These are phyloP conservation scores for Lyophyllum atratum DNA, from an alignment of 768 basidiomycete species.

Conservation along the genomic window DNA sequence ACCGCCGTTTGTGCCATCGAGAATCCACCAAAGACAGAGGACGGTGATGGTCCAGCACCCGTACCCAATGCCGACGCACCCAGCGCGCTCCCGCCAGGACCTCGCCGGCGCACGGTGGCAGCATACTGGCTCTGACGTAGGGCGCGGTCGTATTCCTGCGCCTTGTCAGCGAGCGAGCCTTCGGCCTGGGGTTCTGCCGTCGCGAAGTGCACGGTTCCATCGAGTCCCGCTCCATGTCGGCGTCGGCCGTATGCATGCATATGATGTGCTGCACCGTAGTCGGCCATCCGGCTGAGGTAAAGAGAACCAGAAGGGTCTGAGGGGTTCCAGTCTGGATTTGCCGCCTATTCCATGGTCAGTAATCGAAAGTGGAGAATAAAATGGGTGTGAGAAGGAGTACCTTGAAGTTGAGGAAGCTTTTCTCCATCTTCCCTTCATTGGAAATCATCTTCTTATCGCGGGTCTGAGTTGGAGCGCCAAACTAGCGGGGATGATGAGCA, in stretches of 20 bases:
- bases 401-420: constrained; percentile 95
- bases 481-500: constrained; percentile 42
- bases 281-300: constrained; percentile 84
- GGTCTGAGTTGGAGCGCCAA: constrained; percentile 77
- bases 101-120: constrained; percentile 48
- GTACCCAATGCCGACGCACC: constrained; percentile 48
- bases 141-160: constrained; percentile 77
- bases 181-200: constrained; percentile 33
- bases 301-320: constrained; percentile 88
- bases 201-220: constrained; percentile 33
- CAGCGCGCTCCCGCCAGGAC: constrained; percentile 47
- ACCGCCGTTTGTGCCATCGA: constrained; percentile 70
- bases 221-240: constrained; percentile 24
- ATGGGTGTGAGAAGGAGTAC: constrained; percentile 27
- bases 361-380: not conserved
- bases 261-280: constrained; percentile 56
- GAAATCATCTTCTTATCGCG: constrained; percentile 78
- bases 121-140: constrained; percentile 67
- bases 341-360: constrained; percentile 51
- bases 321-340: constrained; percentile 95
- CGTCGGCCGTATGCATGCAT: constrained; percentile 33
- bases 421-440: constrained; percentile 98
- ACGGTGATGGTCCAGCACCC: constrained; percentile 31
- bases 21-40: constrained; percentile 49
- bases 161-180: constrained; percentile 46